Evolutionary conservation across 2,329 filamentous ascomycete genomes (phyloP).

Genomic region (Colletotrichum godetiae): DNA sequence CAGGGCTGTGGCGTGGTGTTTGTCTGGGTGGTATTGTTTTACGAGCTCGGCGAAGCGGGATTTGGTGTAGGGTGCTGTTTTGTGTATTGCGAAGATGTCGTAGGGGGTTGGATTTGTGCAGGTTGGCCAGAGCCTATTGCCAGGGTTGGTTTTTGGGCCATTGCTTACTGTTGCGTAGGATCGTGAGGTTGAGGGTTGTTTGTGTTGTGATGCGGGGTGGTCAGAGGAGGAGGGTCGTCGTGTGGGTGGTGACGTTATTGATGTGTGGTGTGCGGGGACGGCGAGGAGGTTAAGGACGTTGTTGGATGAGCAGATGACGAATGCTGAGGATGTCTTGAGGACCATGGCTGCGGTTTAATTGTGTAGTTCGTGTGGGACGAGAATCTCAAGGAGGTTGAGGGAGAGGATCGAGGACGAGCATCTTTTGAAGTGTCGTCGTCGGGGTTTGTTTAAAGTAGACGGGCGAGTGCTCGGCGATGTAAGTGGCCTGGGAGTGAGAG

Average conservation of each 20-base stretch:
- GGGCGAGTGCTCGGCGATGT: background rate
- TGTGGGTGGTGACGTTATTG: conserved; percentile 40
- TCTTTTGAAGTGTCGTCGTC: background rate
- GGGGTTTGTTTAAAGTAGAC: background rate
- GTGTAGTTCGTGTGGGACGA: too few species aligned
- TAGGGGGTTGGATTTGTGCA: conserved; percentile 79
- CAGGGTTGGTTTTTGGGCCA: background rate
- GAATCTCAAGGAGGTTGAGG: conserved; percentile 22
- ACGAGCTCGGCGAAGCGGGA: conserved; percentile 88
- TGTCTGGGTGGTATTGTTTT: conserved; percentile 95
- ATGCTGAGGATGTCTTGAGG: conserved; percentile 18
- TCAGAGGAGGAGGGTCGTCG: background rate
- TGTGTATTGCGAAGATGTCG: conserved; percentile 77
- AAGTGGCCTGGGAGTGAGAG: background rate
- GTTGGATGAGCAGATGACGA: conserved; percentile 28
- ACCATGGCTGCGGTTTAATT: conserved; percentile 11
- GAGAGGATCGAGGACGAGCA: conserved; percentile 6
- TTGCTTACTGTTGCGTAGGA: conserved; percentile 18
- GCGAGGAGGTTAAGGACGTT: conserved; percentile 34
- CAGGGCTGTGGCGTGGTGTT: conserved; percentile 49
- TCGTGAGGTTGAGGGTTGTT: conserved; percentile 4
- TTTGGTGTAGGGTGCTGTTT: conserved; percentile 79
- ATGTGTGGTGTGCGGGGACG: conserved; percentile 31
- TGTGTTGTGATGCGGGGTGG: background rate
- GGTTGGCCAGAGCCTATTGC: conserved; percentile 58